phyloP scores from a whole-genome alignment of 495 filamentous ascomycete genomes.

The Penicillium flavigenum region DNA sequence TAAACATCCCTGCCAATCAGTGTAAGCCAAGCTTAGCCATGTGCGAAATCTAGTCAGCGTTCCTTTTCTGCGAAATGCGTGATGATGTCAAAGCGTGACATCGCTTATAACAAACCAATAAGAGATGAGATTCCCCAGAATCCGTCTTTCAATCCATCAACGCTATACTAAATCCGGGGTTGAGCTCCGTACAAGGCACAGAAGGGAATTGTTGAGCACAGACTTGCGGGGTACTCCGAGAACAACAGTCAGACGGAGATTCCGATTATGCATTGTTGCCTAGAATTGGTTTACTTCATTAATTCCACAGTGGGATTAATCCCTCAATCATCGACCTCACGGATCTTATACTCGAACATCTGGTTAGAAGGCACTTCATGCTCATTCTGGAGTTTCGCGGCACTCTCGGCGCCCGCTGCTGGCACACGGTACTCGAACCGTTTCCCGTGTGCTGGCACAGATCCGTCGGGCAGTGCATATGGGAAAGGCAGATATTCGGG shows the following conservation, averaged over 20 bases:
- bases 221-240: conserved; percentile 1
- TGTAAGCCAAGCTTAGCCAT: neutral
- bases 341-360: conserved; percentile 52
- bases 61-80: neutral
- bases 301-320: neutral
- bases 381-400: conserved; percentile 63
- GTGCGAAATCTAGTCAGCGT: neutral
- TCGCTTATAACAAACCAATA: neutral
- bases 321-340: conserved; percentile 14
- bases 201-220: neutral
- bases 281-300: neutral
- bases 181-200: neutral
- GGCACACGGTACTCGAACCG: conserved; percentile 66
- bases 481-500: conserved; percentile 61
- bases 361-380: conserved; percentile 58
- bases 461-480: conserved; percentile 47
- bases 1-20: neutral
- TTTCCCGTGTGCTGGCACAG: conserved; percentile 37
- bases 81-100: neutral
- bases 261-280: neutral
- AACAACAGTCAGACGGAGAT: neutral
- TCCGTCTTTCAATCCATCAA: neutral
- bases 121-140: neutral
- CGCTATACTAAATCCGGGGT: neutral
- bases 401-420: conserved; percentile 62